phyloP scores from a whole-genome alignment of 2,329 filamentous ascomycete species.

The Beauveria rudraprayagi region DNA sequence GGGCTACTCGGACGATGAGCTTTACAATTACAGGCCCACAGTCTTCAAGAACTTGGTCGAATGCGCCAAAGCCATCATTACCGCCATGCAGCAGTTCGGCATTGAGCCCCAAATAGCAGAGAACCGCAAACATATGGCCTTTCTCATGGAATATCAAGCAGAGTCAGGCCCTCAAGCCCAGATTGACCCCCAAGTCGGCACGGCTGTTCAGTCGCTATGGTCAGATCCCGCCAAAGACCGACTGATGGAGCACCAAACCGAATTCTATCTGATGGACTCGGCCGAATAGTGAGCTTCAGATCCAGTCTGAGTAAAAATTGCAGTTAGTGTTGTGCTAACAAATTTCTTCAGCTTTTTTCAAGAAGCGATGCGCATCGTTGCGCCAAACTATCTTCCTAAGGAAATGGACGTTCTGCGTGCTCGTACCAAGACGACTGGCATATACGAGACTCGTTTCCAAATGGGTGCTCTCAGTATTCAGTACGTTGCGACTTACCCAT shows the following conservation, averaged over 20 bases:
- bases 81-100: constrained; percentile 84
- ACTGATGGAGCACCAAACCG: constrained; percentile 87
- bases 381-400: constrained; percentile 78
- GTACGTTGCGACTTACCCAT: constrained; percentile 45
- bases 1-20: constrained; percentile 89
- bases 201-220: constrained; percentile 83
- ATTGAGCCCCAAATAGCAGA: constrained; percentile 67
- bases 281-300: constrained; percentile 77
- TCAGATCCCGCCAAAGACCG: constrained; percentile 74
- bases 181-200: constrained; percentile 71
- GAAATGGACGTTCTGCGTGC: constrained; percentile 94
- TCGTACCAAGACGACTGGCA: constrained; percentile 96
- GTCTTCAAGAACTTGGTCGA: constrained; percentile 98
- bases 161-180: constrained; percentile 83
- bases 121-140: constrained; percentile 69
- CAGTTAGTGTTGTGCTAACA: neutral
- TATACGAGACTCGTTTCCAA: constrained; percentile 96
- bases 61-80: constrained; percentile 88
- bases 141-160: constrained; percentile 77
- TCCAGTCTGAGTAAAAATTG: constrained; percentile 1
- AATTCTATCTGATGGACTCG: constrained; percentile 99
- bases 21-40: constrained; percentile 87
- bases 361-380: constrained; percentile 77
- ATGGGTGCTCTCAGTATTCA: constrained; percentile 99
- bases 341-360: constrained; percentile 73